Conservation (phyloP, 176 grass and related monocot species). For the Hordeum marinum region DNA sequence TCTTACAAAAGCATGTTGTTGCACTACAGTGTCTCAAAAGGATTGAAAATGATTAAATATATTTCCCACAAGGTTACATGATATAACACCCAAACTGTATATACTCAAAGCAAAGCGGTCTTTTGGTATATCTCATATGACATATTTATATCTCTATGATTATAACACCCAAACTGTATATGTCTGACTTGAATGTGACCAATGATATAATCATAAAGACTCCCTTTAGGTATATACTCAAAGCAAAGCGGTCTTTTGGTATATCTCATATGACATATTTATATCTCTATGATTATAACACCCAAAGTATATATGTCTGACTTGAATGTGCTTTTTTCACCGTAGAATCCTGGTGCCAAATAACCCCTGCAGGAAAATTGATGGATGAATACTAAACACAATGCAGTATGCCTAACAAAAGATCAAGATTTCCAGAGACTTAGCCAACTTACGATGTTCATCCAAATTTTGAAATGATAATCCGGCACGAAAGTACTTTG, state of each 20-base stretch:
- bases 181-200: not conserved
- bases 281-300: not conserved
- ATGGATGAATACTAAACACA: not conserved
- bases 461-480: not conserved
- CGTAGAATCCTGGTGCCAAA: not conserved
- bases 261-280: not conserved
- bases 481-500: not conserved
- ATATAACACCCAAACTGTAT: not conserved
- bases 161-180: too few relatives aligned
- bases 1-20: not conserved
- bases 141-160: too few relatives aligned
- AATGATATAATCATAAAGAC: not conserved
- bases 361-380: not conserved
- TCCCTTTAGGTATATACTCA: not conserved
- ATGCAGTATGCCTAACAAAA: not conserved
- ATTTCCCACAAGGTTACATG: not conserved
- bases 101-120: not conserved
- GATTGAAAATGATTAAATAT: not conserved
- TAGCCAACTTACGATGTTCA: not conserved
- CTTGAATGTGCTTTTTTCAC: not conserved
- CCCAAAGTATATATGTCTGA: not conserved
- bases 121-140: not conserved
- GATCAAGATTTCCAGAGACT: not conserved
- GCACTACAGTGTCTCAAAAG: not conserved
- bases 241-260: not conserved